Conservation (phyloP, 441 rosid genomes). For the Pelargonium fulgidum region DNA sequence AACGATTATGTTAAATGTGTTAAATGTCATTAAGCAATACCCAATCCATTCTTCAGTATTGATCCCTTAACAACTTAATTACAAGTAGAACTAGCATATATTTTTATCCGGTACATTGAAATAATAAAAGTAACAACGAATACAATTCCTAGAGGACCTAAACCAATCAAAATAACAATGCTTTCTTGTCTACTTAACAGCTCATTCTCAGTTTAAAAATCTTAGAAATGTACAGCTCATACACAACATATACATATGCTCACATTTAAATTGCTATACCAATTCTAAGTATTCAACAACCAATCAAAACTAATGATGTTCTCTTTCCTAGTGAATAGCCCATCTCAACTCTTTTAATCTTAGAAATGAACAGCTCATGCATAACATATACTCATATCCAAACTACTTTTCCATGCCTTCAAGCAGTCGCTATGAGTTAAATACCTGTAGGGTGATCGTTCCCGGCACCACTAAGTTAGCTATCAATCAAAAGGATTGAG, state of each 20-base stretch:
- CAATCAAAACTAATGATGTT: neutral
- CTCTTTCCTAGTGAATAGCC: constrained; percentile 12
- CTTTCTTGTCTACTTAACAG: neutral
- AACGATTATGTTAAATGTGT: neutral
- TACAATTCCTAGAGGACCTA: neutral
- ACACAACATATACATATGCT: neutral
- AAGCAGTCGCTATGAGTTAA: neutral
- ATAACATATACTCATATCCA: neutral
- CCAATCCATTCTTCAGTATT: neutral
- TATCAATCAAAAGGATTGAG: too few species aligned
- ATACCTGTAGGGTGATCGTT: too few species aligned
- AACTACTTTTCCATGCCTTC: constrained; percentile 10
- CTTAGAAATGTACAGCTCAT: neutral
- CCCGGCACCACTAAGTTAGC: too few species aligned
- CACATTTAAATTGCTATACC: neutral
- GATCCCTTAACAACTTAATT: neutral
- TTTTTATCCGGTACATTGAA: neutral
- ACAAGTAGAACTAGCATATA: neutral
- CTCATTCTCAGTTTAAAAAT: neutral
- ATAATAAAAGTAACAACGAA: constrained; percentile 16
- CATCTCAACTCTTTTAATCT: neutral
- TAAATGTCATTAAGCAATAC: neutral
- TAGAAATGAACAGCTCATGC: constrained; percentile 1
- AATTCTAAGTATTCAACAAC: neutral
- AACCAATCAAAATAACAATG: too few species aligned